Conservation (phyloP, 73 alveolate genomes). For the Breviolum minutum region DNA sequence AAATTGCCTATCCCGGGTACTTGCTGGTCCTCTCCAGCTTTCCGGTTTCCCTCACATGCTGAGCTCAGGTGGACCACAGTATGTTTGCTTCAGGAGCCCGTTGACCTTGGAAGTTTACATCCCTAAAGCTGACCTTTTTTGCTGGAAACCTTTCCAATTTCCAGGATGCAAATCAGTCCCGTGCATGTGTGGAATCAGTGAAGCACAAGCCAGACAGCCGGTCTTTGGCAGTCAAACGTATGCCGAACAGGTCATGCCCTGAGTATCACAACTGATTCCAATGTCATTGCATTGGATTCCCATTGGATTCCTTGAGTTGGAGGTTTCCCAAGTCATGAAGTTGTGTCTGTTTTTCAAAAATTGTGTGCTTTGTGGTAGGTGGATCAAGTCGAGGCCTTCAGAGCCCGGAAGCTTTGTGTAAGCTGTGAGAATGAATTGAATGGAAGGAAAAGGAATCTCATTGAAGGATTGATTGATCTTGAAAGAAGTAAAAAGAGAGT, state of each 20-base stretch:
- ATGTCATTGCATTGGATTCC: background rate
- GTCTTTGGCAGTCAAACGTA: slow-evolving; percentile 59
- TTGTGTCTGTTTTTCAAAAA: background rate
- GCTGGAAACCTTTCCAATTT: too few relatives aligned
- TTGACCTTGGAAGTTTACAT: background rate
- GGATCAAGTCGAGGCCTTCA: slow-evolving; percentile 46
- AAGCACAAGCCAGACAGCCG: slow-evolving; percentile 17
- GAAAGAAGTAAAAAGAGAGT: too few relatives aligned
- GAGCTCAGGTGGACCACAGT: slow-evolving; percentile 7
- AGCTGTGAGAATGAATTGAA: too few relatives aligned
- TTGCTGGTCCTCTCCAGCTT: background rate
- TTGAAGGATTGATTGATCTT: too few relatives aligned
- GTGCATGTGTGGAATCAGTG: slow-evolving; percentile 54
- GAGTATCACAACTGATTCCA: background rate
- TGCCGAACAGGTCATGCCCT: slow-evolving; percentile 46
- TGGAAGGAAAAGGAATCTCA: too few relatives aligned
- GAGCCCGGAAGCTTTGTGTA: background rate
- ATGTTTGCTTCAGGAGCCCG: background rate
- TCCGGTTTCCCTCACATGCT: background rate
- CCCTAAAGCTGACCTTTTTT: too few relatives aligned
- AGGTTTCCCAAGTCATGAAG: background rate
- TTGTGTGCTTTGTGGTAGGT: background rate
- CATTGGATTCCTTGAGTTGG: background rate
- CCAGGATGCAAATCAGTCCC: slow-evolving; percentile 66
- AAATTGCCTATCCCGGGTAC: too few relatives aligned